Conservation (phyloP, 1,284 basidiomycete species). For the Sporisorium graminicola region DNA sequence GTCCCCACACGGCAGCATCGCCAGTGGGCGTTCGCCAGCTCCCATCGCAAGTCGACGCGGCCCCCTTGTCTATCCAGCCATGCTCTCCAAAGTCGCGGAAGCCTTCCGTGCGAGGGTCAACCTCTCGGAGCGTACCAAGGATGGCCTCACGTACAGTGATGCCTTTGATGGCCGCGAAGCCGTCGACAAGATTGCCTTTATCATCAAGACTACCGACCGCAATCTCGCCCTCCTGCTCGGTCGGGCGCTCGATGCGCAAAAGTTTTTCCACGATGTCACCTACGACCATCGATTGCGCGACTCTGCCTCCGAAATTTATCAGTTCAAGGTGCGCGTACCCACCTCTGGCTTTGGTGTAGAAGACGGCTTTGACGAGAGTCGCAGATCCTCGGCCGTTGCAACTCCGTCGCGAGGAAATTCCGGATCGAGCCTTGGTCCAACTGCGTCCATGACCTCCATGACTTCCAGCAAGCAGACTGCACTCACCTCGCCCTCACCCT, state of each 20-base stretch:
- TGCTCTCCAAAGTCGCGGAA: conserved; percentile 92
- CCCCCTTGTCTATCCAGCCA: conserved; percentile 85
- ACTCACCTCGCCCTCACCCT: conserved; percentile 39
- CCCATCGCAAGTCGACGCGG: conserved; percentile 39
- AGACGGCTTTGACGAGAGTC: conserved; percentile 43
- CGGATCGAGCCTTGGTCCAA: conserved; percentile 31
- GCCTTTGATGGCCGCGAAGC: conserved; percentile 97
- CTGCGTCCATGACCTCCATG: conserved; percentile 44
- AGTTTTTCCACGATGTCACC: conserved; percentile 99
- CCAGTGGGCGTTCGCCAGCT: conserved; percentile 11
- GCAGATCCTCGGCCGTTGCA: conserved; percentile 19
- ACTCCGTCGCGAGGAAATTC: conserved; percentile 45
- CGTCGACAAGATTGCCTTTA: conserved; percentile 94
- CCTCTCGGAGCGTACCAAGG: conserved; percentile 85
- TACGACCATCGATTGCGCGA: conserved; percentile 97
- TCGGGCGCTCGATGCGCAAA: conserved; percentile 94
- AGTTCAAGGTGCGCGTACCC: conserved; percentile 81
- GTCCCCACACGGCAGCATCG: conserved; percentile 49
- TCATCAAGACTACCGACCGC: conserved; percentile 97
- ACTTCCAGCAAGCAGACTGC: conserved; percentile 65
- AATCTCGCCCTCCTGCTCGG: conserved; percentile 94
- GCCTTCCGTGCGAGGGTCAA: conserved; percentile 87
- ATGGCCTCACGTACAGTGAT: conserved; percentile 94
- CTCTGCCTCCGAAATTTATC: conserved; percentile 89
- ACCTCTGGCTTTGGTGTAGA: conserved; percentile 73